Percentiles rank a stretch among this genome's conserved stretches.
Evolutionary conservation across 805 yeast genomes (phyloP).

Genomic region (Millerago galiae): DNA sequence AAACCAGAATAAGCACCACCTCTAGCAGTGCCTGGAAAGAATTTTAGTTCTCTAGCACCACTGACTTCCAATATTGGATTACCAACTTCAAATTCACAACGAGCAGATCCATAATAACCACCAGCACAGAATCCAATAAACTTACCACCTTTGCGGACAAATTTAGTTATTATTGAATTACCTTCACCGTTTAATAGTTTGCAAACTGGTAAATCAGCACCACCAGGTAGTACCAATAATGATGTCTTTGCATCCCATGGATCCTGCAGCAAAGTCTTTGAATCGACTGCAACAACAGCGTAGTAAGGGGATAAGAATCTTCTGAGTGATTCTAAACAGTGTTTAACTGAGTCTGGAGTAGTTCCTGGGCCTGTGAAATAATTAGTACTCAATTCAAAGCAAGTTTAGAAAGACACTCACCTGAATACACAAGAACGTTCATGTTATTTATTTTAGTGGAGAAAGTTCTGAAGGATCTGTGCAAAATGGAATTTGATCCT

Average conservation of each 20-base stretch:
- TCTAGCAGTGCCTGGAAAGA: conserved; percentile 76
- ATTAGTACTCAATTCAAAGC: no score
- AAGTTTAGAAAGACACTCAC: conserved; percentile 27
- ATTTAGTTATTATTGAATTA: conserved; percentile 52
- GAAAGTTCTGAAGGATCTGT: not conserved
- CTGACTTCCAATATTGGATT: conserved; percentile 65
- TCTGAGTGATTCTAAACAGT: conserved; percentile 72
- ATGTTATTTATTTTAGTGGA: conserved; percentile 26
- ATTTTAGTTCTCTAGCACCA: conserved; percentile 75
- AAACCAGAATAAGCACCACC: conserved; percentile 85
- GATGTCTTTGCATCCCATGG: conserved; percentile 87
- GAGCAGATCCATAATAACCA: conserved; percentile 71
- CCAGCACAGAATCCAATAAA: conserved; percentile 94
- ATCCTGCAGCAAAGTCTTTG: conserved; percentile 57
- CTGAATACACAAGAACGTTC: conserved; percentile 72
- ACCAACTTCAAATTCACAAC: conserved; percentile 83
- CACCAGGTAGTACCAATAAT: conserved; percentile 86
- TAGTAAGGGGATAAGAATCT: conserved; percentile 76
- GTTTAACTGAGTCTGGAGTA: conserved; percentile 79
- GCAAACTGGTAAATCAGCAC: conserved; percentile 90
- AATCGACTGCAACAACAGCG: conserved; percentile 71
- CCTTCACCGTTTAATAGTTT: conserved; percentile 64
- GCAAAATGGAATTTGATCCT: not conserved
- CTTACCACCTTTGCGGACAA: conserved; percentile 72
- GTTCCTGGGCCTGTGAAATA: conserved; percentile 81